Percentiles rank a stretch among this genome's conserved stretches.
phyloP scores from a whole-genome alignment of 176 grass and related monocot species.

The sorghum (Sorghum bicolor) region DNA sequence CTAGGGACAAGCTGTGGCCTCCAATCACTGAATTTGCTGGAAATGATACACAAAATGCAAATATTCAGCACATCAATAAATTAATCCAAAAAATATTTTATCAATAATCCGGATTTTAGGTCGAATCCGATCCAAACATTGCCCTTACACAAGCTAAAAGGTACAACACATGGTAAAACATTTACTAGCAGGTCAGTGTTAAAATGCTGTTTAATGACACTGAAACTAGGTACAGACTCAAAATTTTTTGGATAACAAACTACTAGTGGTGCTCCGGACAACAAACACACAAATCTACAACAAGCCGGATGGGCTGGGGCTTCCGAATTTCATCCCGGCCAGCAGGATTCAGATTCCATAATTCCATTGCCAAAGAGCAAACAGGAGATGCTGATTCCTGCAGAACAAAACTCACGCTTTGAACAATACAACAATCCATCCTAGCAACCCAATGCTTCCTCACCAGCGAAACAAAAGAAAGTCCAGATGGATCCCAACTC shows the following conservation, averaged over 20 bases:
- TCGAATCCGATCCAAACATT: too few species aligned
- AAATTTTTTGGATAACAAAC: not conserved
- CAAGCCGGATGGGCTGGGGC: not conserved
- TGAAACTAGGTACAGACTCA: too few species aligned
- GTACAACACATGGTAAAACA: too few species aligned
- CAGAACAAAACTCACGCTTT: not conserved
- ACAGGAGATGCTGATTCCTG: not conserved
- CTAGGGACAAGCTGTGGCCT: too few species aligned
- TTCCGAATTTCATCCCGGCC: not conserved
- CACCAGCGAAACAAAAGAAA: not conserved
- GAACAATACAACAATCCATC: not conserved
- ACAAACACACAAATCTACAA: not conserved
- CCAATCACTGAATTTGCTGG: too few species aligned
- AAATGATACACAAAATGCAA: too few species aligned
- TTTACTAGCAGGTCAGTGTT: too few species aligned
- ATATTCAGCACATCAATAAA: too few species aligned
- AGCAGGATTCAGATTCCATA: conserved; percentile 6
- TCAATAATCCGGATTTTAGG: too few species aligned
- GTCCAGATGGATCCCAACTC: not conserved
- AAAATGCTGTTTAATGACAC: too few species aligned
- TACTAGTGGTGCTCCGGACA: not conserved
- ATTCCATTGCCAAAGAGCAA: not conserved
- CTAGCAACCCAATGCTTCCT: not conserved
- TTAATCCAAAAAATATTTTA: too few species aligned
- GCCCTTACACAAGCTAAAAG: too few species aligned